Percentiles rank a stretch among this genome's conserved stretches.
phyloP scores from a whole-genome alignment of 225 moss, liverwort and hornwort species.

The Sphagnum tenellum region DNA sequence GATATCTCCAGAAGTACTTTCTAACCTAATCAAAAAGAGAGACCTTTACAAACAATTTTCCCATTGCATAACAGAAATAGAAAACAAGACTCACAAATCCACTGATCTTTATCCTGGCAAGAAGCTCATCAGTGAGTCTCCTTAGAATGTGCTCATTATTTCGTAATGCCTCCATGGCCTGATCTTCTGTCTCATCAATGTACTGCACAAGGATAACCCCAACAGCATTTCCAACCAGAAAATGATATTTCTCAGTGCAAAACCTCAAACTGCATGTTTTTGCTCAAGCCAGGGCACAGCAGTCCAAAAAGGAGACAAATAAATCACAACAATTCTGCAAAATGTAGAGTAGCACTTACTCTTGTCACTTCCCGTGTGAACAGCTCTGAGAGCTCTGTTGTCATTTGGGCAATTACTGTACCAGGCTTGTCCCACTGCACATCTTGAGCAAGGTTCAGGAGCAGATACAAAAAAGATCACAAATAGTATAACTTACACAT shows the following conservation, averaged over 20 bases:
- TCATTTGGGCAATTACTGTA: conserved; percentile 82
- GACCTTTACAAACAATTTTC: no score
- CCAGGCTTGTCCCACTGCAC: conserved; percentile 93
- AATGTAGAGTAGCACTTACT: conserved; percentile 20
- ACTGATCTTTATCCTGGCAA: conserved; percentile 71
- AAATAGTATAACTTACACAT: no score
- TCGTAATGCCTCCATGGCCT: conserved; percentile 72
- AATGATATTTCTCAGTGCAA: no score
- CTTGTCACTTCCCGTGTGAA: conserved; percentile 87
- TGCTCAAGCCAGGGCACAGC: no score
- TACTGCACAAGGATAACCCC: conserved; percentile 31
- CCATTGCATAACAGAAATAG: neutral
- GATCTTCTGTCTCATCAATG: conserved; percentile 70
- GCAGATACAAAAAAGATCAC: no score
- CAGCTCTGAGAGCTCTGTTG: conserved; percentile 82
- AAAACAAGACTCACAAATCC: conserved; percentile 64
- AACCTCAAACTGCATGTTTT: no score
- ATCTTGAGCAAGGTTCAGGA: neutral
- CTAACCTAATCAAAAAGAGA: no score
- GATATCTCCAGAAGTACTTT: no score
- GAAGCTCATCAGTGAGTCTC: conserved; percentile 58
- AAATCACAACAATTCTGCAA: no score
- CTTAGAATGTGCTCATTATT: conserved; percentile 74
- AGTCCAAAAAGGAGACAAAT: no score
- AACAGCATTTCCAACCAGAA: no score